Base-by-base conservation (phyloP, 164 flowering plant genomes). In the Dillenia suffruticosa region DNA sequence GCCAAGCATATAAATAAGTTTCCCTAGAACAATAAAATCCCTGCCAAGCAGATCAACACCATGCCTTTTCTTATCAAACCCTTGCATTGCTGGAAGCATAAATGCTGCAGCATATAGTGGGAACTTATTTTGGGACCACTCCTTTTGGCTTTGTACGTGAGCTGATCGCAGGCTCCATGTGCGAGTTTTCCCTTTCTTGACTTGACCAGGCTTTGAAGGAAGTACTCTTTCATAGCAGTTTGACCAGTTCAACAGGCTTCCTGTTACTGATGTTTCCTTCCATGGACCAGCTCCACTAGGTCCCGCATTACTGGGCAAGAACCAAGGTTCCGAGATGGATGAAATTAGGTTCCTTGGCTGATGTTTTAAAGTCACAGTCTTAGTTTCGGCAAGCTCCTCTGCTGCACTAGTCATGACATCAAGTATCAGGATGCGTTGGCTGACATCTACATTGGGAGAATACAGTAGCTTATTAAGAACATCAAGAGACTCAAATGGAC, bases 1-100 rank as follows among this genome's bases (percentile, higher is more conserved):
- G 58, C 93, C 97, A 68, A 91, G 96, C 93, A 88, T 91, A 72
- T 94, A 74, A 47, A 91, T 73, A 61, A 94, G 96, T 73, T 89
- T 94, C 51, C 99, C 99, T 52, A 94, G 81, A 60, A 94, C 92
- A 63, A 94, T 63, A 70, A 89, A 91, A 71, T 91, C 99, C 75
- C 89, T 72, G 24, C 85, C 96, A 60, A 94, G 82, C 74, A 94
- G 81, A 76, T 94, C 97, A 72, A 94, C 95, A 53, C 99, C 99
- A 68, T 94, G 99, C 67, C 92, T 80, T 78, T 76, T 94, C 82
- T 81, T 91, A 74, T 94, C 99, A 80, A 81, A 91, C 26, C 88
- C 96, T 70, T 85, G 80, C 99, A 94, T 91, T 32, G 87, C 89
- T 48, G 99, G 99, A 62, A 94, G 99, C 96, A 94, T 91, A 74